phyloP scores from a whole-genome alignment of 164 flowering plant genomes.

The Magnolia sinica region DNA sequence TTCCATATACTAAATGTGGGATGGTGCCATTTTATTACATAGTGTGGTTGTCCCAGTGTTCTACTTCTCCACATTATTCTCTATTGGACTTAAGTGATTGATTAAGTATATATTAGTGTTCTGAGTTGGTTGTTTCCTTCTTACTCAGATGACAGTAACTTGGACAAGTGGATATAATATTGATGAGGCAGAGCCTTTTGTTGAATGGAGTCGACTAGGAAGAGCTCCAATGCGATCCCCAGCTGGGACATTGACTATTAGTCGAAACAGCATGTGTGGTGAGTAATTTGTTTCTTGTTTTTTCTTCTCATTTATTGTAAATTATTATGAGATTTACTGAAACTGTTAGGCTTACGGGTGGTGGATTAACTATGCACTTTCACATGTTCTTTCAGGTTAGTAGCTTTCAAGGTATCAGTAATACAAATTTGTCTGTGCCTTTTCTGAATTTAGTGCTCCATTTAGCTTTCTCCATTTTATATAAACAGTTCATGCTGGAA shows the following conservation, averaged over 20 bases:
- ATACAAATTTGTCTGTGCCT: not conserved
- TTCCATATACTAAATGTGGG: too few species aligned
- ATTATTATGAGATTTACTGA: not conserved
- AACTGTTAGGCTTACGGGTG: not conserved
- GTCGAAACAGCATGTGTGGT: conserved; percentile 57
- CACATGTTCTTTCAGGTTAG: not conserved
- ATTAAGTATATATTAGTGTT: not conserved
- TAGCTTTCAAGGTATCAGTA: not conserved
- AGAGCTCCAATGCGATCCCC: conserved; percentile 29
- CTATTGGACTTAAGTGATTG: too few species aligned
- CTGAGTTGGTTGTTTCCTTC: conserved; percentile 3
- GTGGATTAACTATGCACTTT: not conserved
- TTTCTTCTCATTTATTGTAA: not conserved
- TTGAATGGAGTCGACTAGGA: conserved; percentile 45
- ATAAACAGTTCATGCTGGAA: not conserved
- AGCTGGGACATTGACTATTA: conserved; percentile 48
- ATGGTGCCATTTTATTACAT: too few species aligned
- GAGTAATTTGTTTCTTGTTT: conserved; percentile 14
- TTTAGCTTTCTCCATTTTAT: not conserved
- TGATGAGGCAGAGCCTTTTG: conserved; percentile 46
- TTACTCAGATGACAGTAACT: conserved; percentile 49
- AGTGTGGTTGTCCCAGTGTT: too few species aligned
- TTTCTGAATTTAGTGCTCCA: too few species aligned
- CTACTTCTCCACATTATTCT: too few species aligned
- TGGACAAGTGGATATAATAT: conserved; percentile 61